A percentile compares a stretch with the other conserved stretches of the same genome.
phyloP scores from a whole-genome alignment of 2,329 filamentous ascomycete genomes.

The Rutstroemia sydowiana region DNA sequence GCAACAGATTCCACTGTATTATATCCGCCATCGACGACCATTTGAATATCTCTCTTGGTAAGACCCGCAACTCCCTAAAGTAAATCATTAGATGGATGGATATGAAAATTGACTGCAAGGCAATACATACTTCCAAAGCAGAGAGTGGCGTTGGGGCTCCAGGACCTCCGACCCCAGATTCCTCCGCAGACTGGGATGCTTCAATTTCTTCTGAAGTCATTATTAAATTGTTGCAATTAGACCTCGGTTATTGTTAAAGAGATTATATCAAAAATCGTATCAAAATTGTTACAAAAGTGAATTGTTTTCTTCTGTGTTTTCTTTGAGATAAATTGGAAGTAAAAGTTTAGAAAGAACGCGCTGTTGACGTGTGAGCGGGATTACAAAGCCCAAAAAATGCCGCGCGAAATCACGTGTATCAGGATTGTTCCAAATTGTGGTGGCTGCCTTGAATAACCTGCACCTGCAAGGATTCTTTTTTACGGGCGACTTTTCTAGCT shows the following conservation, averaged over 20 bases:
- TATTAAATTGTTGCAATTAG: not conserved
- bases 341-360: not conserved
- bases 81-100: not conserved
- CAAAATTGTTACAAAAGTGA: not conserved
- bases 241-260: not conserved
- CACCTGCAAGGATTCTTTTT: too few species aligned
- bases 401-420: conserved; percentile 7
- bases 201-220: conserved; percentile 35
- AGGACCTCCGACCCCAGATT: conserved; percentile 69
- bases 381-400: not conserved
- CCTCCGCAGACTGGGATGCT: conserved; percentile 67
- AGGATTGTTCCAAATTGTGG: not conserved
- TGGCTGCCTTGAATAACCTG: not conserved
- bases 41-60: conserved; percentile 91
- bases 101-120: not conserved
- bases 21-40: conserved; percentile 84
- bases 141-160: conserved; percentile 88
- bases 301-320: not conserved
- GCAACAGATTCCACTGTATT: conserved; percentile 95
- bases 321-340: not conserved
- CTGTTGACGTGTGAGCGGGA: conserved; percentile 5
- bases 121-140: conserved; percentile 65
- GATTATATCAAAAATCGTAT: not conserved
- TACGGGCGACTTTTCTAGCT: too few species aligned
- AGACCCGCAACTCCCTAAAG: conserved; percentile 76